Base-by-base conservation (phyloP, 176 grass and related monocot genomes). In the Juncus inflexus region DNA sequence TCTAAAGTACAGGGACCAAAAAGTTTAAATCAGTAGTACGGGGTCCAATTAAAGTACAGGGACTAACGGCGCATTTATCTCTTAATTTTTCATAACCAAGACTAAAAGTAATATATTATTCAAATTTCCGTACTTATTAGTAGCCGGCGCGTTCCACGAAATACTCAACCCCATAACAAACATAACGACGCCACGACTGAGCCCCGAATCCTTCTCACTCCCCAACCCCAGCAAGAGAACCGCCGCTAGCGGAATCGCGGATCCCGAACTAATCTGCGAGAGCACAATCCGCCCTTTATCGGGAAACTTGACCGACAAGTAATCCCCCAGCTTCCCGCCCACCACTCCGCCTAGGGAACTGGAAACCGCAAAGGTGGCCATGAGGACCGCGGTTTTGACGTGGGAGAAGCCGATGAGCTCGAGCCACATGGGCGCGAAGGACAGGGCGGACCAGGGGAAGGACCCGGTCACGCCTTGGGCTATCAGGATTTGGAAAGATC, bases 401-500 rank as follows among this genome's bases (percentile, higher is more conserved):
- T 86, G 91, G 12, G 87, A 83, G 38, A 83, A 96, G 0, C 91
- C 91, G 19, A 84, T 71, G 16, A 96, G 70, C 62, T 96, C 91
- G 55, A 96, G 10, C 91, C 91, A 96, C 87, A 96, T 83, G 0
- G 91, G 87, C 10, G 84, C 70, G 40, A 90, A 96, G 2, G 91
- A 72, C 2, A 96, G 59, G 0, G 87, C 81, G 8, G 87, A 90
- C 91, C 91, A 96, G 36, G 91, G 91, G 38, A 96, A 96, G 3
- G 91, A 90, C 8, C 91, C 91, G 2, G 81, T 96, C 49, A 96
- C 58, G 3, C 91, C 91, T 77, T 96, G 91, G 1, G 91, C 91
- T 61, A 96, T 86, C 15, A 90, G 90, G 52, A 90, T 96, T 69
- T 90, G 91, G 78, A 96, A 96, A 2, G 91, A 90, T 3, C 84